Evolutionary conservation across 1,284 basidiomycete species (phyloP), one percentile per base, ranked within the genome.

Genomic region (Ceraceosorus bombacis): DNA sequence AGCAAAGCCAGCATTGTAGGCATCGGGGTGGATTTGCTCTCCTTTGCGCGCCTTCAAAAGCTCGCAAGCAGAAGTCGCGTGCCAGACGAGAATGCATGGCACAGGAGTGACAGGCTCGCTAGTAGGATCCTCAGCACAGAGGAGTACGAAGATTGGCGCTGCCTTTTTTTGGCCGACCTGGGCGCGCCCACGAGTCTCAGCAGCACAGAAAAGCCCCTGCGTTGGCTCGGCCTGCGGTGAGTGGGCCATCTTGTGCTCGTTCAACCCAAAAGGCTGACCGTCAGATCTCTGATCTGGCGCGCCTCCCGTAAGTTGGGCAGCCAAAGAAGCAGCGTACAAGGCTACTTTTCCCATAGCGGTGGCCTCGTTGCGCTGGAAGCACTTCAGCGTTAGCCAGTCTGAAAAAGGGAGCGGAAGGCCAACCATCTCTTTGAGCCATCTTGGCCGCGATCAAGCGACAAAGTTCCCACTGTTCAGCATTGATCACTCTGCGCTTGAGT

Each of bases 281-380:
- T 27, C 27, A 27, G 27, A 27, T 27, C 27, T 27, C 27, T 27
- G 27, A 27, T 27, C 27, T 27, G 27, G 27, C 27, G 27, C 27
- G 27, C 27, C 27, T 27, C 27, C 27, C 27, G 3, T 3, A 27
- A 68, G 74, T 27, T 76, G 74, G 74, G 55, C 67, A 8, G 83
- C 85, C 51, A 95, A 95, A 73, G 91, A 94, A 79, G 89, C 91
- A 0, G 85, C 87, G 0, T 93, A 91, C 81, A 94, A 95, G 77
- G 89, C 91, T 0, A 72, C 91, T 58, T 89, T 85, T 69, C 86
- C 88, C 1, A 62, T 5, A 5, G 36, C 51, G 17, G 17, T 12
- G 52, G 36, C 41, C 10, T 17, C 13, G 40, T 15, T 46, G 43
- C 43, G 43, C 43, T 27, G 27, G 27, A 27, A 27, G 27, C 27